Evolutionary conservation across 148 eudicot genomes (phyloP), one percentile per base, ranked within the genome.

Genomic region (Persicaria maculosa): DNA sequence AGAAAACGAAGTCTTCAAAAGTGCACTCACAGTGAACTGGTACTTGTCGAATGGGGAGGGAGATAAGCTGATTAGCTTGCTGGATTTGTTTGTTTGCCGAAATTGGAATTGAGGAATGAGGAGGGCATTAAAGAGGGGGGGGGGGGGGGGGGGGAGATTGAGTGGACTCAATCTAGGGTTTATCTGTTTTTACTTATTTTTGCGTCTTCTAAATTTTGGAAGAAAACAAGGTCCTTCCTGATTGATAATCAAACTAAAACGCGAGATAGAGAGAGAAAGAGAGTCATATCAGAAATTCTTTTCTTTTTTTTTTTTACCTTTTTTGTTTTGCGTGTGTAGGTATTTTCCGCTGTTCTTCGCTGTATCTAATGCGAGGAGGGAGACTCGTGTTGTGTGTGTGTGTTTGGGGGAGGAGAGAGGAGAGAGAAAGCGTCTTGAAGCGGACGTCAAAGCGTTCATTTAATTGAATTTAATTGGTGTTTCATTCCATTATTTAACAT

Each of bases 401-500:
- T 31, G 40, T 31, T 31, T 31, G 1, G 62, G 62, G 46, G 47
- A 17, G n/a, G 36, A 52, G 59, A 40, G 54, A 47, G 54, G 73
- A 5, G 73, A 17, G 65, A 47, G 74, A 67, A 72, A 68, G n/a
- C 69, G 77, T 77, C 83, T 83, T 82, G 80, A 86, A 80, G 90
- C 92, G 93, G 97, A 91, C 92, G 92, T 91, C 94, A 91, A 91
- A 86, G 70, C 40, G 22, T 68, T 74, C 62, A 88, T 91, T 91
- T 36, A 76, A 86, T 89, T 73, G 72, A 83, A 85, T 89, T 91
- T 78, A 88, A 85, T 80, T 80, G 75, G 3, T 2, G 20, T 44
- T 77, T 44, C 9, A 17, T 62, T 62, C 43, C 43, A 62, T 62
- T 62, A 62, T 20, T 62, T n/a, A 4, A 12, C 55, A 15, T n/a